These are phyloP conservation scores for Cucurbita maxima DNA, from an alignment of 306 rosid species.

Conservation along the genomic window DNA sequence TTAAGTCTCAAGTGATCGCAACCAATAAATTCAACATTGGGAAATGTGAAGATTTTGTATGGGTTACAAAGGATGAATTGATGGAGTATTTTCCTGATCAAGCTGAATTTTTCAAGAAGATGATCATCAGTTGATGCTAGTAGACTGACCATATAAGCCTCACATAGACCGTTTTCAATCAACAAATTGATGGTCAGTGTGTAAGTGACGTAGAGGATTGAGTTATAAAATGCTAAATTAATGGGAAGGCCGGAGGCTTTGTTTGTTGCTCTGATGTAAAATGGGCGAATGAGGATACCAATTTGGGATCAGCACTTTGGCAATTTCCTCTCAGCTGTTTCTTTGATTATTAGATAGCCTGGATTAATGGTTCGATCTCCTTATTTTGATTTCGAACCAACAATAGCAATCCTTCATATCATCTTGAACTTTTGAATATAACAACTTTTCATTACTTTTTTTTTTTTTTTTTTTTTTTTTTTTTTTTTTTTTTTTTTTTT, in stretches of 20 bases:
- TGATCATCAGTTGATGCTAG: slow-evolving; percentile 60
- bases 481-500: too few relatives aligned
- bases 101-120: slow-evolving; percentile 55
- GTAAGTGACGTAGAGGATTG: neutral
- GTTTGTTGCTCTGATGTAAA: slow-evolving; percentile 1
- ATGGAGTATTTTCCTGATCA: slow-evolving; percentile 70
- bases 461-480: too few relatives aligned
- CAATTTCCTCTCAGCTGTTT: neutral
- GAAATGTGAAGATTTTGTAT: slow-evolving; percentile 60
- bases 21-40: slow-evolving; percentile 36
- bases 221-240: neutral
- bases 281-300: neutral
- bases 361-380: neutral
- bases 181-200: neutral
- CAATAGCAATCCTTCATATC: neutral
- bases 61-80: slow-evolving; percentile 92
- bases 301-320: neutral
- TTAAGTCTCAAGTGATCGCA: slow-evolving; percentile 81
- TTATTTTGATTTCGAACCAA: neutral
- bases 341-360: neutral
- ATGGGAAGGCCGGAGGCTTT: neutral
- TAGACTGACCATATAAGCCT: neutral
- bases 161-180: neutral
- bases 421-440: neutral
- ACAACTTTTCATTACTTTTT: too few relatives aligned